Evolutionary conservation across 306 rosid genomes (phyloP).

Genomic region (Cucumis cinereus): DNA sequence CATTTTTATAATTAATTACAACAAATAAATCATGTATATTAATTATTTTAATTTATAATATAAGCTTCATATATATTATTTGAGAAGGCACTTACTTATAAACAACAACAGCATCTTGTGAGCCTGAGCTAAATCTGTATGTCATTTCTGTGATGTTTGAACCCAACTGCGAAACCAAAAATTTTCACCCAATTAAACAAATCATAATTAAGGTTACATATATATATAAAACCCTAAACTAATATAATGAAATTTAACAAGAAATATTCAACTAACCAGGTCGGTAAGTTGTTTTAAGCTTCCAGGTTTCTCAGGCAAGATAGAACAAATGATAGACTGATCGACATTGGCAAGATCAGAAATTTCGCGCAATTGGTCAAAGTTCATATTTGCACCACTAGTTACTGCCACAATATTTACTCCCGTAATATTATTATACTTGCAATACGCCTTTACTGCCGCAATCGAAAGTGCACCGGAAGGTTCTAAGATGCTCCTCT

Average conservation of each 20-base stretch:
- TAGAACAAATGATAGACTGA: slow-evolving; percentile 58
- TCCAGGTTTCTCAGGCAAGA: slow-evolving; percentile 63
- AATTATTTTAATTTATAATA: too few relatives aligned
- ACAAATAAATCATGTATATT: too few relatives aligned
- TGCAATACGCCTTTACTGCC: slow-evolving; percentile 92
- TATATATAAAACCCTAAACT: too few relatives aligned
- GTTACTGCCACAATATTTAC: slow-evolving; percentile 65
- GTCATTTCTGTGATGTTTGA: slow-evolving; percentile 64
- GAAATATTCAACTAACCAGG: slow-evolving; percentile 30
- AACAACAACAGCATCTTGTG: slow-evolving; percentile 50
- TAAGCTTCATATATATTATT: background rate
- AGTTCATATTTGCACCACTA: slow-evolving; percentile 96
- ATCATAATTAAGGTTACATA: too few relatives aligned
- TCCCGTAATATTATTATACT: slow-evolving; percentile 65
- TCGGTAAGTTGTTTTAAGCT: slow-evolving; percentile 60
- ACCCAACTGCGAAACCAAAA: slow-evolving; percentile 38
- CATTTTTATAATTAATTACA: background rate
- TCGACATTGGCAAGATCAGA: slow-evolving; percentile 85
- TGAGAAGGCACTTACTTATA: slow-evolving; percentile 41
- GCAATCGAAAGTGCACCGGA: slow-evolving; percentile 96
- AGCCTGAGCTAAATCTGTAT: slow-evolving; percentile 43
- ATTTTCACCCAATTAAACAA: background rate
- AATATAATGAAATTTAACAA: too few relatives aligned
- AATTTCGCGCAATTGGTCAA: slow-evolving; percentile 68
- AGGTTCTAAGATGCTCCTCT: slow-evolving; percentile 82